A percentile compares a stretch with the other conserved stretches of the same genome.
phyloP scores from a whole-genome alignment of 2,329 filamentous ascomycete species.

The Fusarium succisae region DNA sequence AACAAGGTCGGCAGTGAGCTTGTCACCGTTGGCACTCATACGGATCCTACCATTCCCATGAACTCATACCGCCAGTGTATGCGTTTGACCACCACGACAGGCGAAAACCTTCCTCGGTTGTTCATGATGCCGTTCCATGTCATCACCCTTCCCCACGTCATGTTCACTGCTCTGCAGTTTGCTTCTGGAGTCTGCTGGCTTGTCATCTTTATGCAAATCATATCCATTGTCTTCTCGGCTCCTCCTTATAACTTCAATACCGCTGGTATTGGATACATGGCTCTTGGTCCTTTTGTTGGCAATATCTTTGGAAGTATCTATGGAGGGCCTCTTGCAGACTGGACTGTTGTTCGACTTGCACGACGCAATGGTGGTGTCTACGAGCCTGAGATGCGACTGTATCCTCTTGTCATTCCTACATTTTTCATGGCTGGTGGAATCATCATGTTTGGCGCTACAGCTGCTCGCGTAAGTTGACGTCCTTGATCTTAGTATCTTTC shows the following conservation, averaged over 20 bases:
- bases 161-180: slow-evolving; percentile 53
- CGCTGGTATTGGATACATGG: slow-evolving; percentile 43
- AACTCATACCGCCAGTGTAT: slow-evolving; percentile 33
- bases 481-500: rapidly evolving
- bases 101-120: slow-evolving; percentile 25
- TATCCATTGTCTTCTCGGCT: slow-evolving; percentile 48
- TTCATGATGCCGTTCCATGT: slow-evolving; percentile 33
- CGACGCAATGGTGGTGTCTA: slow-evolving; percentile 52
- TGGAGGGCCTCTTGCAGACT: slow-evolving; percentile 52
- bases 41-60: slow-evolving; percentile 11
- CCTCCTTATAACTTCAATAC: slow-evolving; percentile 46
- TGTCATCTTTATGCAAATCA: slow-evolving; percentile 40
- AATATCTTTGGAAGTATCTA: slow-evolving; percentile 52
- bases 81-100: slow-evolving; percentile 29
- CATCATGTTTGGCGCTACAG: slow-evolving; percentile 52
- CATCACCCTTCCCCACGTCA: slow-evolving; percentile 50
- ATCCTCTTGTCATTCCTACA: slow-evolving; percentile 42
- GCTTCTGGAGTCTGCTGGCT: slow-evolving; percentile 43
- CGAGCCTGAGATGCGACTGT: slow-evolving; percentile 57
- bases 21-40: not conserved
- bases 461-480: slow-evolving; percentile 43
- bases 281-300: slow-evolving; percentile 48
- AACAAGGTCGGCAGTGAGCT: not conserved
- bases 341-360: slow-evolving; percentile 49
- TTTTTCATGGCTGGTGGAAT: slow-evolving; percentile 49